A percentile compares a stretch with the other conserved stretches of the same genome.
phyloP scores from a whole-genome alignment of 2,329 filamentous ascomycete genomes.

The Penicillium sclerotigenum region DNA sequence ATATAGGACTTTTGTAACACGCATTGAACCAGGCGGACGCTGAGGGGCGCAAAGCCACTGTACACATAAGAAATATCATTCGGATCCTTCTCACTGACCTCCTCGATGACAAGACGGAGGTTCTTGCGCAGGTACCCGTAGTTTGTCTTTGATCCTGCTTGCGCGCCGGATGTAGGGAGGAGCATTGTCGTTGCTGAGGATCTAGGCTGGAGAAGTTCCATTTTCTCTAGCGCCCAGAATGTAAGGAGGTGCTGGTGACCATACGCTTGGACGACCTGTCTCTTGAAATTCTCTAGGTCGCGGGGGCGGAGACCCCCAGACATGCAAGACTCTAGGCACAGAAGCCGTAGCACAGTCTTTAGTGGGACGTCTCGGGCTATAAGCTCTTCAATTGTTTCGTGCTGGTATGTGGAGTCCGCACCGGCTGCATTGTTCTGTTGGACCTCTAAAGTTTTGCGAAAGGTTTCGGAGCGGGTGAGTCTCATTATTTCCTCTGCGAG shows the following conservation, averaged over 20 bases:
- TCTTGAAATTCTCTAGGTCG: conserved; percentile 85
- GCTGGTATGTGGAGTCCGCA: conserved; percentile 81
- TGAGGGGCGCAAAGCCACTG: conserved; percentile 91
- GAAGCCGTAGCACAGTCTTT: conserved; percentile 73
- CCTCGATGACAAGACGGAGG: conserved; percentile 86
- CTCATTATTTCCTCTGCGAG: conserved; percentile 95
- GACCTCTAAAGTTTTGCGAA: conserved; percentile 83
- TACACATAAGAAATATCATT: conserved; percentile 98
- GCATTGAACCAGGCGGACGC: conserved; percentile 85
- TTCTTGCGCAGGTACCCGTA: conserved; percentile 84
- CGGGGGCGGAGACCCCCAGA: conserved; percentile 82
- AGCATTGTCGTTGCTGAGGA: conserved; percentile 75
- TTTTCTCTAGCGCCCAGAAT: conserved; percentile 79
- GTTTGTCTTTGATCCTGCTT: conserved; percentile 73
- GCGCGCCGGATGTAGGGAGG: conserved; percentile 68
- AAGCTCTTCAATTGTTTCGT: conserved; percentile 90
- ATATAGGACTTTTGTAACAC: conserved; percentile 88
- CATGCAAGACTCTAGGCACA: conserved; percentile 90
- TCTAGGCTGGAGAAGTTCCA: conserved; percentile 77
- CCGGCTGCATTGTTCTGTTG: conserved; percentile 94
- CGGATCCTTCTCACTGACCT: conserved; percentile 91
- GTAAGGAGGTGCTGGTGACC: conserved; percentile 94
- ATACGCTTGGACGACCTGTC: conserved; percentile 84
- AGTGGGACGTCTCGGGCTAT: conserved; percentile 82
- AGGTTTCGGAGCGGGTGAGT: conserved; percentile 82